Conservation (phyloP, 2,329 filamentous ascomycete genomes). For the Aspergillus sp. region DNA sequence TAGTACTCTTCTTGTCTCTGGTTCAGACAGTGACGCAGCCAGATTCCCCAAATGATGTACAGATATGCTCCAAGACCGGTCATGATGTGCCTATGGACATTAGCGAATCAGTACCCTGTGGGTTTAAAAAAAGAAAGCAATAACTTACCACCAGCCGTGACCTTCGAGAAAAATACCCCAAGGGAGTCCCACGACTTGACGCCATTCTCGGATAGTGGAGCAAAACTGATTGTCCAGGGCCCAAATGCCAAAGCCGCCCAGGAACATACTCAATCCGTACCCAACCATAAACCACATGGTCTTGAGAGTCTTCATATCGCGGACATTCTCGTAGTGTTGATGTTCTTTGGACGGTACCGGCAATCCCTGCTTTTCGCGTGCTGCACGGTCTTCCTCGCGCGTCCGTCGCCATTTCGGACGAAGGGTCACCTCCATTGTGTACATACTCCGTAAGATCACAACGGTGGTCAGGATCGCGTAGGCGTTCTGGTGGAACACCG, state of each 20-base stretch:
- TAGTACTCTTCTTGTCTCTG: conserved; percentile 62
- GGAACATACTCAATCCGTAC: conserved; percentile 60
- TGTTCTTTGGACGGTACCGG: conserved; percentile 36
- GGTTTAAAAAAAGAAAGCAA: background rate
- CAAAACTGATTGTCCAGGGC: conserved; percentile 73
- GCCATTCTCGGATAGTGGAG: conserved; percentile 54
- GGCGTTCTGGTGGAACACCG: conserved; percentile 71
- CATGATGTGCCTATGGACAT: conserved; percentile 58
- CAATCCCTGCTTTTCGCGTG: conserved; percentile 27
- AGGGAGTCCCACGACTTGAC: conserved; percentile 62
- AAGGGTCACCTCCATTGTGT: conserved; percentile 63
- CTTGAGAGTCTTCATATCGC: conserved; percentile 51
- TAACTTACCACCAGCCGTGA: conserved; percentile 60
- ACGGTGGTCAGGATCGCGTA: conserved; percentile 64
- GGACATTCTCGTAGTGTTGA: conserved; percentile 43
- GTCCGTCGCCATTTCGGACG: conserved; percentile 49
- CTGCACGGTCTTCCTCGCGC: conserved; percentile 39
- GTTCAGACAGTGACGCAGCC: conserved; percentile 69
- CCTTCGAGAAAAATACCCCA: conserved; percentile 71
- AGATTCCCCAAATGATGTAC: conserved; percentile 76
- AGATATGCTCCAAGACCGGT: conserved; percentile 76
- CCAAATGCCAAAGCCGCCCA: conserved; percentile 71
- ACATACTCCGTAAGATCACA: conserved; percentile 65
- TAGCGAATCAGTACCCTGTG: conserved; percentile 2
- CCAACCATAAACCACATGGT: conserved; percentile 71